Evolutionary conservation across 78 protist species (phyloP), one percentile per base, ranked within the genome.

Genomic region (Chrysochromulina parva): DNA sequence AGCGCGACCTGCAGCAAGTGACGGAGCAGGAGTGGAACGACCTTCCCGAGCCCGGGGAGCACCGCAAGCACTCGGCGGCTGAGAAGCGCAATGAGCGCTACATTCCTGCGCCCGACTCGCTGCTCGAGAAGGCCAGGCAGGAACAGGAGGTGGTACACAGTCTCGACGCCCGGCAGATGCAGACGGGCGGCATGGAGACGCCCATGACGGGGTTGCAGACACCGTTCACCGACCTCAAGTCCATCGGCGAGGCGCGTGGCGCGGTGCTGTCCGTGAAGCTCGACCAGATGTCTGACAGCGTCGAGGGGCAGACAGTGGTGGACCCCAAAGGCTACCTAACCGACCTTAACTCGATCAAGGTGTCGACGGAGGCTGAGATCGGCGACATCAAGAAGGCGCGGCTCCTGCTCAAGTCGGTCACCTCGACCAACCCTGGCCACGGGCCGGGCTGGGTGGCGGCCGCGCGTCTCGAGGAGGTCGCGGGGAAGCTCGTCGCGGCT

Each of bases 291-390:
- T 82, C 96, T 14, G 98, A 96, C 81, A 59, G 93, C 0, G 98
- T 98, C 7, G 38, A 94, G 0, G 99, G 99, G 1, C 97, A 96
- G 88, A 96, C 98, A 10, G 96, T 94, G 19, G 97, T 98, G 2
- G 98, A 98, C 93, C 98, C 99, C 4, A 95, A 96, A 89, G 98
- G 98, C 5, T 98, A 96, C 88, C 90, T 92, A 47, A 92, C 94
- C 38, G 92, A 81, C 53, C 90, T 92, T 58, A 84, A 84, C 60
- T 85, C 94, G 50, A 59, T 88, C 91, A 92, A 80, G 58, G 60
- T 78, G 19, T 78, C 86, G 38, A 53, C 62, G 22, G 86, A 52
- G 60, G 67, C 92, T 4, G 85, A 90, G 82, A 65, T 94, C 69
- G 76, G 94, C 0, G 98, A 97, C 90, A 92, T 97, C 74, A 95